Percentiles rank a stretch among this genome's conserved stretches.
These are phyloP conservation scores for Lepidium aucheri DNA, from an alignment of 345 rosid genomes.

Conservation along the genomic window DNA sequence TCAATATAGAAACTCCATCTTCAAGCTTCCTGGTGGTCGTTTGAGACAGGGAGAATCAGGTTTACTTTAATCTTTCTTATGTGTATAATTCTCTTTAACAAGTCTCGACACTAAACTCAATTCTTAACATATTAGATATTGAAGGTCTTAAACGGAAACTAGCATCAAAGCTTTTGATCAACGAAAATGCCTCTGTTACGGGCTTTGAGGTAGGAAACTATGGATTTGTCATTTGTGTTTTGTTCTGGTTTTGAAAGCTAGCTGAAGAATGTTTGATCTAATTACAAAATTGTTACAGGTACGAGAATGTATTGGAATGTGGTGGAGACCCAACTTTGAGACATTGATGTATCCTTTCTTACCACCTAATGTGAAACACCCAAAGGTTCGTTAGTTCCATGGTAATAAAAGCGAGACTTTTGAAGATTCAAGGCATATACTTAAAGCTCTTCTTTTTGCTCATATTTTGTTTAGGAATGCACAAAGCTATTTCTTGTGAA, in stretches of 20 bases:
- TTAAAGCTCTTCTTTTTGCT: not conserved
- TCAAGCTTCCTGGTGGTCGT: constrained; percentile 85
- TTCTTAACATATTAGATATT: constrained; percentile 31
- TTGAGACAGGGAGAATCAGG: constrained; percentile 79
- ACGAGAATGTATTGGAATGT: constrained; percentile 76
- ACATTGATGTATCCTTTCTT: constrained; percentile 48
- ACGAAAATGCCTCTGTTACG: constrained; percentile 28
- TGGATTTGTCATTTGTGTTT: not conserved
- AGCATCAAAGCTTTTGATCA: constrained; percentile 48
- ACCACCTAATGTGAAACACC: constrained; percentile 50
- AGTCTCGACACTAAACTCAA: not conserved
- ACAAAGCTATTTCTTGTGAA: constrained; percentile 65
- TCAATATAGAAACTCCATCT: constrained; percentile 58
- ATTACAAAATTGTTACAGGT: constrained; percentile 30
- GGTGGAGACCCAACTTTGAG: constrained; percentile 91
- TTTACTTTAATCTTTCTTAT: not conserved
- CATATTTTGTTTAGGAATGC: constrained; percentile 47
- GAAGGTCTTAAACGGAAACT: constrained; percentile 79
- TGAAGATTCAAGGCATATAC: not conserved
- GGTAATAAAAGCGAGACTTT: not conserved
- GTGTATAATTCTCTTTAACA: not conserved
- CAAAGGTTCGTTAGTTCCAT: constrained; percentile 47
- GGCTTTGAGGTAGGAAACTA: constrained; percentile 54
- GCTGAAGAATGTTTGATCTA: not conserved
- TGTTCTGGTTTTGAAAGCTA: not conserved